Conservation (phyloP, 306 rosid species). For the Urtica urens region DNA sequence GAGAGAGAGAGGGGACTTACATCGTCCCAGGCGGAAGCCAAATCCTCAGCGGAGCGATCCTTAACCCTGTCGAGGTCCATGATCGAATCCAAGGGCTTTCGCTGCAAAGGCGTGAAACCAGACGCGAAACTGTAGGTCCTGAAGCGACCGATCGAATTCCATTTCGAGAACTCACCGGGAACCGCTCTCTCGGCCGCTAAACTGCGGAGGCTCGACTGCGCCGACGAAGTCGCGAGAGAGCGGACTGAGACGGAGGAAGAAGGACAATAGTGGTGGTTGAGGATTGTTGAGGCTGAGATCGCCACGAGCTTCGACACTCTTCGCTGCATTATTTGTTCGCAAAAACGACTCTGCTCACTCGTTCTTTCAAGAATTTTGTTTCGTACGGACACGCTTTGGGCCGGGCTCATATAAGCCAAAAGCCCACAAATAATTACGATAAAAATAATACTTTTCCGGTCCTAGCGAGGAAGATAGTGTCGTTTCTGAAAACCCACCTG, state of each 20-base stretch:
- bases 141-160: constrained; percentile 63
- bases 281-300: constrained; percentile 7
- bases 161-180: constrained; percentile 44
- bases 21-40: constrained; percentile 82
- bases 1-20: constrained; percentile 25
- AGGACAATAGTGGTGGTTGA: constrained; percentile 2
- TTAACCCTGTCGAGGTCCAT: constrained; percentile 54
- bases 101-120: constrained; percentile 73
- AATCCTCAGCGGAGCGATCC: constrained; percentile 60
- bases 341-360: too few relatives aligned
- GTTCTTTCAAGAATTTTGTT: too few relatives aligned
- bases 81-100: constrained; percentile 66
- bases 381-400: too few relatives aligned
- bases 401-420: too few relatives aligned
- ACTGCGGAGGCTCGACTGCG: constrained; percentile 17
- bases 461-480: too few relatives aligned
- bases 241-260: constrained; percentile 5
- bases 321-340: constrained; percentile 33
- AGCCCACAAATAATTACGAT: too few relatives aligned
- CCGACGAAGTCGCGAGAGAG: constrained; percentile 22
- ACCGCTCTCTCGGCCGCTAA: constrained; percentile 22
- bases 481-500: too few relatives aligned
- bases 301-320: constrained; percentile 24
- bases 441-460: too few relatives aligned
- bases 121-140: constrained; percentile 61